Percentiles rank a stretch among this genome's conserved stretches.
These are phyloP conservation scores for Pyrrhoderma noxium DNA, from an alignment of 1,284 basidiomycete genomes.

Conservation along the genomic window DNA sequence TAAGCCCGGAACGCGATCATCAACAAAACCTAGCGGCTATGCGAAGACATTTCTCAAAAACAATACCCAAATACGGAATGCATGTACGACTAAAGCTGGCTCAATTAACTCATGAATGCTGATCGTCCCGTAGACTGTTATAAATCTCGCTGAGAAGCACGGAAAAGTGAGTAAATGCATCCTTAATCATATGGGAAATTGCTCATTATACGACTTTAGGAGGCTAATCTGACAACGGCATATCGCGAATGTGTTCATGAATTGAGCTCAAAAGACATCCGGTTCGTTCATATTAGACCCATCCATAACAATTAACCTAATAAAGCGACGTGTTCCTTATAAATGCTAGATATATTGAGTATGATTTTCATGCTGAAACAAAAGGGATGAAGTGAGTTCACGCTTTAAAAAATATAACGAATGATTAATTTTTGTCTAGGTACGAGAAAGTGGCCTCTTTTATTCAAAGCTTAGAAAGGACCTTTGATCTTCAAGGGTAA, in stretches of 20 bases:
- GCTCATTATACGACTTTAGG: conserved; percentile 28
- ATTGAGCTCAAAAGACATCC: conserved; percentile 54
- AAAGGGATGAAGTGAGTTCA: conserved; percentile 65
- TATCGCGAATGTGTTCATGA: conserved; percentile 68
- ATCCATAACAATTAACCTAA: neutral
- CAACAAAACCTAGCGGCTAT: conserved; percentile 68
- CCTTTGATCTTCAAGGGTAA: conserved; percentile 73
- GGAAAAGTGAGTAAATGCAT: conserved; percentile 51
- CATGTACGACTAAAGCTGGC: conserved; percentile 41
- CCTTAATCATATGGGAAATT: no score
- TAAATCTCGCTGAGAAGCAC: conserved; percentile 87
- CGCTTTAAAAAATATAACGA: no score
- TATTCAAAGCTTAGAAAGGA: conserved; percentile 59
- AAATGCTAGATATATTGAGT: conserved; percentile 52
- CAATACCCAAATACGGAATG: conserved; percentile 66
- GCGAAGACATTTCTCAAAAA: conserved; percentile 68
- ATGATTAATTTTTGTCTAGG: conserved; percentile 1
- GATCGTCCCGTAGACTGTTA: conserved; percentile 48
- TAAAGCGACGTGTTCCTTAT: conserved; percentile 16
- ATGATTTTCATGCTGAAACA: conserved; percentile 90
- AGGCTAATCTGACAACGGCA: conserved; percentile 63
- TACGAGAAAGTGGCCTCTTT: conserved; percentile 88
- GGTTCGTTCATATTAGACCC: conserved; percentile 48
- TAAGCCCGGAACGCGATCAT: conserved; percentile 66
- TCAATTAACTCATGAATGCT: conserved; percentile 7